Evolutionary conservation across 768 basidiomycete species (phyloP).

Genomic region (Termitomyces sp.): DNA sequence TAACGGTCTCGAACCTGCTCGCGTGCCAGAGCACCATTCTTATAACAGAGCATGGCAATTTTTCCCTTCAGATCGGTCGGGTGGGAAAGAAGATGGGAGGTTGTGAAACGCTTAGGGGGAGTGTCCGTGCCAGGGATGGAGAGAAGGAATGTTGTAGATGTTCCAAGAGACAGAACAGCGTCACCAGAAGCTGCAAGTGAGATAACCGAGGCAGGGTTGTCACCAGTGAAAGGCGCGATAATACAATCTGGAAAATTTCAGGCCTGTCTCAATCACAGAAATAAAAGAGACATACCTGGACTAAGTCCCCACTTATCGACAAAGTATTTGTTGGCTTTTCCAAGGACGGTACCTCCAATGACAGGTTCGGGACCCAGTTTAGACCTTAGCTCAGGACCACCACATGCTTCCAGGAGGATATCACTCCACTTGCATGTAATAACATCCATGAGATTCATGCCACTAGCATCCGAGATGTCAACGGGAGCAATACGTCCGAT

Average conservation of each 20-base stretch:
- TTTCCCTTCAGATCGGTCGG: conserved; percentile 57
- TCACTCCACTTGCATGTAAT: conserved; percentile 71
- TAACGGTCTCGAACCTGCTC: conserved; percentile 70
- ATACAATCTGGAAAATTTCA: conserved; percentile 50
- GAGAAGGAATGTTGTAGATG: conserved; percentile 82
- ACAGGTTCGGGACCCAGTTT: conserved; percentile 79
- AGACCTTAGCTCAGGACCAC: conserved; percentile 55
- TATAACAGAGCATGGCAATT: conserved; percentile 92
- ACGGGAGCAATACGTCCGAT: conserved; percentile 73
- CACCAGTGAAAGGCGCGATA: conserved; percentile 83
- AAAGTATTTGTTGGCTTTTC: conserved; percentile 66
- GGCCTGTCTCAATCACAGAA: background rate
- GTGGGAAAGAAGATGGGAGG: conserved; percentile 70
- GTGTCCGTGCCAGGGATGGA: conserved; percentile 62
- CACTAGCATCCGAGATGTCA: conserved; percentile 85
- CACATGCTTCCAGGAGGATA: conserved; percentile 57
- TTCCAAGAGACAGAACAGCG: conserved; percentile 82
- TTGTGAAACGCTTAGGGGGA: conserved; percentile 65
- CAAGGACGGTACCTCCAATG: conserved; percentile 62
- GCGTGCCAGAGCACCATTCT: conserved; percentile 80
- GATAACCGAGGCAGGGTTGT: conserved; percentile 83
- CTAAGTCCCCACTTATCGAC: conserved; percentile 70
- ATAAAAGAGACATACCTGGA: conserved; percentile 35
- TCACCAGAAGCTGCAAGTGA: conserved; percentile 72
- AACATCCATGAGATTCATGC: conserved; percentile 87